These are phyloP conservation scores for Erythrobasidium yunnanense DNA, from an alignment of 768 basidiomycete species.

Conservation along the genomic window DNA sequence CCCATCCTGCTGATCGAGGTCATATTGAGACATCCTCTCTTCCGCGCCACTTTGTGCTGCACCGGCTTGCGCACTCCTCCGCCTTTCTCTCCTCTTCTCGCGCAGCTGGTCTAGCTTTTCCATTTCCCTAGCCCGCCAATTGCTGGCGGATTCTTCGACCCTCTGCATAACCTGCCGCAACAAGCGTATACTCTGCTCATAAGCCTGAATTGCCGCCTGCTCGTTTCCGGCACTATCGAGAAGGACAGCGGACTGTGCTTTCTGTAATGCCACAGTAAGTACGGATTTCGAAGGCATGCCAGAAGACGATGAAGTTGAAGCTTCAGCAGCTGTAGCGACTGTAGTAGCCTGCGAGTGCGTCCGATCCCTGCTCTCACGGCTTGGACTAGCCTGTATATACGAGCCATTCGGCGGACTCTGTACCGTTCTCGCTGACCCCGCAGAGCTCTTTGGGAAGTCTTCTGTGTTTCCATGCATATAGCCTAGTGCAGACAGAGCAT, in stretches of 20 bases:
- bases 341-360: background rate
- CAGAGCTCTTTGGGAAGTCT: too few species aligned
- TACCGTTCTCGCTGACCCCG: too few species aligned
- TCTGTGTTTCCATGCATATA: too few species aligned
- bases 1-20: slow-evolving; percentile 5
- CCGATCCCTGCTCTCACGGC: too few species aligned
- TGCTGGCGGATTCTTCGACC: slow-evolving; percentile 57
- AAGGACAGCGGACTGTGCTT: slow-evolving; percentile 78
- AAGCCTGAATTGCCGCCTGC: slow-evolving; percentile 78
- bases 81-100: slow-evolving; percentile 49
- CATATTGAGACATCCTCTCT: background rate
- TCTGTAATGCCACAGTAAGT: slow-evolving; percentile 69
- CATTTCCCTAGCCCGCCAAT: background rate
- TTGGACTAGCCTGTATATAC: too few species aligned
- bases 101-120: background rate
- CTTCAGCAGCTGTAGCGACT: background rate
- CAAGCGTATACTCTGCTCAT: slow-evolving; percentile 71
- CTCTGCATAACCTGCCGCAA: slow-evolving; percentile 87
- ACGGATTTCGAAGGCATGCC: slow-evolving; percentile 59
- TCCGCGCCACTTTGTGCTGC: too few species aligned
- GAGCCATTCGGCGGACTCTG: too few species aligned
- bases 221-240: slow-evolving; percentile 80
- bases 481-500: too few species aligned
- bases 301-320: too few species aligned
- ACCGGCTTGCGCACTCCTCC: background rate